A percentile compares a stretch with the other conserved stretches of the same genome.
phyloP scores from a whole-genome alignment of 2,329 filamentous ascomycete genomes.

The Metarhizium humberi region DNA sequence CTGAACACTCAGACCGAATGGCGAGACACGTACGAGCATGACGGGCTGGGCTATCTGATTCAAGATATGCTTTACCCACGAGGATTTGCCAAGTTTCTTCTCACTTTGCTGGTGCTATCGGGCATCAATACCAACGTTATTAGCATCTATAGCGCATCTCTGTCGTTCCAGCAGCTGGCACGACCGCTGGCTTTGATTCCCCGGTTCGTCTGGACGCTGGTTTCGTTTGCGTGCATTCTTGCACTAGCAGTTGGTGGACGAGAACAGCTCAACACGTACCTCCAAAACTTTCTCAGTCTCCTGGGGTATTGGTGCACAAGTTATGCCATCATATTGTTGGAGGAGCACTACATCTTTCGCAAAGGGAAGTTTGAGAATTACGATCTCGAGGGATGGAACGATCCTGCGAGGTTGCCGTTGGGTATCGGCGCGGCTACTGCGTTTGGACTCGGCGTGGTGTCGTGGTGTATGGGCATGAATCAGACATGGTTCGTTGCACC shows the following conservation, averaged over 20 bases:
- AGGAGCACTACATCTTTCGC: constrained; percentile 33
- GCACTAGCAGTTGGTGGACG: constrained; percentile 30
- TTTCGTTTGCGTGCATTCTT: constrained; percentile 30
- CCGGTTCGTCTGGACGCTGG: constrained; percentile 29
- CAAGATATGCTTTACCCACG: constrained; percentile 32
- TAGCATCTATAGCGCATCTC: constrained; percentile 27
- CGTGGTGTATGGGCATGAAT: constrained; percentile 44
- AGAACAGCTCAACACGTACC: constrained; percentile 27
- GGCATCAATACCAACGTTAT: constrained; percentile 28
- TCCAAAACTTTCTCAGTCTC: constrained; percentile 34
- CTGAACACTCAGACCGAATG: constrained; percentile 30
- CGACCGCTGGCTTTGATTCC: constrained; percentile 25
- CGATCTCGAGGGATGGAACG: constrained; percentile 35
- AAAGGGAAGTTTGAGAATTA: constrained; percentile 28
- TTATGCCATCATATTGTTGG: constrained; percentile 30
- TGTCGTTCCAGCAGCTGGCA: constrained; percentile 31
- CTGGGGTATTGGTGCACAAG: constrained; percentile 37
- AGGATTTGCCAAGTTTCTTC: constrained; percentile 35
- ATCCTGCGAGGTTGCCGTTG: constrained; percentile 28
- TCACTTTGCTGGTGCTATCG: constrained; percentile 27
- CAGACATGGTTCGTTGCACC: constrained; percentile 48
- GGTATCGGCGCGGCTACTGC: constrained; percentile 33
- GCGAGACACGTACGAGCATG: constrained; percentile 24
- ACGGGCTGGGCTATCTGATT: constrained; percentile 35
- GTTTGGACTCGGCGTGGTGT: constrained; percentile 30